Evolutionary conservation across 495 filamentous ascomycete genomes (phyloP).

Genomic region (Lepraria neglecta): DNA sequence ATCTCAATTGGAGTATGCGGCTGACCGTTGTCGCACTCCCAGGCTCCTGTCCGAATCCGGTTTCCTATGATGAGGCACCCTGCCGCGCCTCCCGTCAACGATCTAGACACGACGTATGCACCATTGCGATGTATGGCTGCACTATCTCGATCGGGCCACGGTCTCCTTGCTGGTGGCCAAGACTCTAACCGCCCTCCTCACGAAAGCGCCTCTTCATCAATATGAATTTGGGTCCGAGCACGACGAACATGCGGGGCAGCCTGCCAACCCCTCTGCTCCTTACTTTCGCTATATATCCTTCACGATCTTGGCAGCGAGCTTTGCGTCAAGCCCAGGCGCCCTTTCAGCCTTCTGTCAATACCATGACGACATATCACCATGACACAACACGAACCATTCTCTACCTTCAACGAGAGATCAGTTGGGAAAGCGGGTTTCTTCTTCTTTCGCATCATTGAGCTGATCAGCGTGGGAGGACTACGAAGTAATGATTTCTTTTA

Average conservation of each 20-base stretch:
- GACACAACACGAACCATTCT: neutral
- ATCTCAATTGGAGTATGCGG: slow-evolving; percentile 15
- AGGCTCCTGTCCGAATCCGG: slow-evolving; percentile 70
- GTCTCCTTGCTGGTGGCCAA: neutral
- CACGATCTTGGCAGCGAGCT: neutral
- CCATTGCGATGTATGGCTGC: neutral
- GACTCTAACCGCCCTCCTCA: neutral
- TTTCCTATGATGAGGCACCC: slow-evolving; percentile 50
- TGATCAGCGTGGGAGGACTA: neutral
- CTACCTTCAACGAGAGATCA: neutral
- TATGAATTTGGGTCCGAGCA: neutral
- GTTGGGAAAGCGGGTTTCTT: neutral
- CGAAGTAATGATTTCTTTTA: slow-evolving; percentile 12
- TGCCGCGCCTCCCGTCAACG: neutral
- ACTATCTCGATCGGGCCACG: neutral
- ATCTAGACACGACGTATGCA: neutral
- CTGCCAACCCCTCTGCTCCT: neutral
- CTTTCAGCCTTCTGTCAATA: neutral
- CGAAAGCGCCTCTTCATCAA: neutral
- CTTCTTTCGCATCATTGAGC: neutral
- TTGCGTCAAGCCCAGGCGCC: neutral
- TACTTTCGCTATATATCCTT: neutral
- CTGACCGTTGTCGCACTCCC: slow-evolving; percentile 32
- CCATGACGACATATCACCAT: neutral
- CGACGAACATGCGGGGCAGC: neutral